These are phyloP conservation scores for Amanita rubescens DNA, from an alignment of 768 basidiomycete species.

Conservation along the genomic window DNA sequence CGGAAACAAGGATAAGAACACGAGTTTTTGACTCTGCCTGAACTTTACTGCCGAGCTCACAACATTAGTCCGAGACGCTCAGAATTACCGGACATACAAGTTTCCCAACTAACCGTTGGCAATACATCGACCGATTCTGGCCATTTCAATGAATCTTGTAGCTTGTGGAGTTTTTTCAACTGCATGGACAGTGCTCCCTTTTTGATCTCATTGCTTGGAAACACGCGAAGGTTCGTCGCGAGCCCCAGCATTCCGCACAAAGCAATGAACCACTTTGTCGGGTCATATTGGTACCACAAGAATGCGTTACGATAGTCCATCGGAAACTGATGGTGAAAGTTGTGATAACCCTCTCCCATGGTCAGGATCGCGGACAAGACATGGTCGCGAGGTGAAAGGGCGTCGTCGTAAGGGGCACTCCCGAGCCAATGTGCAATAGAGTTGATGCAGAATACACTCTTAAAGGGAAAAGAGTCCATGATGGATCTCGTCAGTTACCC, in stretches of 20 bases:
- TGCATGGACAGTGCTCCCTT: slow-evolving; percentile 82
- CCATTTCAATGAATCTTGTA: slow-evolving; percentile 61
- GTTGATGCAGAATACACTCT: slow-evolving; percentile 88
- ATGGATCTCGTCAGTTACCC: background rate
- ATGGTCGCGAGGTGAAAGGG: slow-evolving; percentile 68
- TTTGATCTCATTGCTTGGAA: slow-evolving; percentile 83
- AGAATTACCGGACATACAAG: slow-evolving; percentile 41
- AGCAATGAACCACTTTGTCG: slow-evolving; percentile 94
- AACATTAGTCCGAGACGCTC: background rate
- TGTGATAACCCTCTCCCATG: slow-evolving; percentile 86
- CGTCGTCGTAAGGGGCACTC: slow-evolving; percentile 76
- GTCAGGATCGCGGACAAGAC: slow-evolving; percentile 77
- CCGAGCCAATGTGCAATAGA: slow-evolving; percentile 85
- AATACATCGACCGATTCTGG: slow-evolving; percentile 49
- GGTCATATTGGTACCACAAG: slow-evolving; percentile 83
- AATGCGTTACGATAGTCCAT: slow-evolving; percentile 81
- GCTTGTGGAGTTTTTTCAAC: slow-evolving; percentile 59
- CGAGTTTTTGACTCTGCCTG: slow-evolving; percentile 59
- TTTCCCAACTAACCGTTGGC: slow-evolving; percentile 77
- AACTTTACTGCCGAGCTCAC: slow-evolving; percentile 30
- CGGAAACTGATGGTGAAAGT: slow-evolving; percentile 88
- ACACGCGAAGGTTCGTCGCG: slow-evolving; percentile 75
- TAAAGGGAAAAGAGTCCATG: background rate
- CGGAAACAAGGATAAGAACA: slow-evolving; percentile 66
- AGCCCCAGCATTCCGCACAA: slow-evolving; percentile 53